Conservation (phyloP, 768 basidiomycete genomes). For the Mycena rebaudengoi region DNA sequence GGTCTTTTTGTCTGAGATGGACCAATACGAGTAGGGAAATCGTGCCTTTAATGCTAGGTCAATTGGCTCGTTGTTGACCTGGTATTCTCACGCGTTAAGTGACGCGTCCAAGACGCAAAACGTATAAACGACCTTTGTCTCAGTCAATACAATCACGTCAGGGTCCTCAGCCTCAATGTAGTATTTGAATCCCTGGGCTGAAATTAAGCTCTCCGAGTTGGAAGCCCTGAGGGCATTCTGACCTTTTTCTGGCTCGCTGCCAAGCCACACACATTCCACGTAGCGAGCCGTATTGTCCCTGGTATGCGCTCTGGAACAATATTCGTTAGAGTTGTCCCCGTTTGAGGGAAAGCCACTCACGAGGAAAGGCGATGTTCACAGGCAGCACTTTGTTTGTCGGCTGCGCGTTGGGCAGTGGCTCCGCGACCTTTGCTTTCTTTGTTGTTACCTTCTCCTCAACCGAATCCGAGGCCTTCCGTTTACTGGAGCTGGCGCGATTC, state of each 20-base stretch:
- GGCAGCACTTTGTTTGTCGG: slow-evolving; percentile 82
- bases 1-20: slow-evolving; percentile 79
- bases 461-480: slow-evolving; percentile 22
- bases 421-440: slow-evolving; percentile 33
- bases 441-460: not conserved
- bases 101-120: not conserved
- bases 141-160: slow-evolving; percentile 84
- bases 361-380: slow-evolving; percentile 64
- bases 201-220: not conserved
- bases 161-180: slow-evolving; percentile 90
- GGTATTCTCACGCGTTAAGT: not conserved
- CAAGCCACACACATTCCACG: slow-evolving; percentile 87
- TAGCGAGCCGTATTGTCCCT: slow-evolving; percentile 62
- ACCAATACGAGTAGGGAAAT: slow-evolving; percentile 81
- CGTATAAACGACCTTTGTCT: slow-evolving; percentile 81
- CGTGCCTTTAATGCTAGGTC: slow-evolving; percentile 64
- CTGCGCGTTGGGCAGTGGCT: slow-evolving; percentile 52
- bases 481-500: slow-evolving; percentile 30
- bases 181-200: slow-evolving; percentile 72
- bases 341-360: slow-evolving; percentile 23
- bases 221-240: not conserved
- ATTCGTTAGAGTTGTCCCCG: not conserved
- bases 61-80: slow-evolving; percentile 78
- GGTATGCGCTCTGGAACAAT: slow-evolving; percentile 36
- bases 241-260: slow-evolving; percentile 84